A percentile compares a stretch with the other conserved stretches of the same genome.
phyloP scores from a whole-genome alignment of 805 yeast species.

The Yamadazyma takamatsuzukensis region DNA sequence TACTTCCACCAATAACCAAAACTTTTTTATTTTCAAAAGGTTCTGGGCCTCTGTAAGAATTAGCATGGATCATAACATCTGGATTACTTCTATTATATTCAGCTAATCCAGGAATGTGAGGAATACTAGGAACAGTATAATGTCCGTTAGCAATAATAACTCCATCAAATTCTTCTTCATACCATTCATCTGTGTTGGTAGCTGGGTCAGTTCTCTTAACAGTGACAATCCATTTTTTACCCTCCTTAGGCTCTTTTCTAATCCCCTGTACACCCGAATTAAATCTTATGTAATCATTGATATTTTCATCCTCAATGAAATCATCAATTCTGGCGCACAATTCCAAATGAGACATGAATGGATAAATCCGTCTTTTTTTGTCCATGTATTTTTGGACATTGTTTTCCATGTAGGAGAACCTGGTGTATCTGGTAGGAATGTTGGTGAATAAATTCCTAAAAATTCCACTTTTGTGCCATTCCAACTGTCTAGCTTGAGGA shows the following conservation, averaged over 20 bases:
- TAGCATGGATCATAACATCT: slow-evolving; percentile 52
- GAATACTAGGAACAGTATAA: slow-evolving; percentile 58
- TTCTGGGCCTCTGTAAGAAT: slow-evolving; percentile 47
- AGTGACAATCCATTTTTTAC: slow-evolving; percentile 38
- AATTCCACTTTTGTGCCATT: slow-evolving; percentile 39
- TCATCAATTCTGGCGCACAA: slow-evolving; percentile 21
- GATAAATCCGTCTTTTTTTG: slow-evolving; percentile 24
- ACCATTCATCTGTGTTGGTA: slow-evolving; percentile 32
- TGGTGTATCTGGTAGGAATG: slow-evolving; percentile 34
- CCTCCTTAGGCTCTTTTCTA: slow-evolving; percentile 20
- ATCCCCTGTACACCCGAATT: slow-evolving; percentile 39
- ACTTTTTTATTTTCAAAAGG: slow-evolving; percentile 41
- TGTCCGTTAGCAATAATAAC: slow-evolving; percentile 65
- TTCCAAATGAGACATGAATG: slow-evolving; percentile 37
- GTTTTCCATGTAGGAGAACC: slow-evolving; percentile 32
- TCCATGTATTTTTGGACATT: slow-evolving; percentile 19
- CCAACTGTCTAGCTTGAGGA: slow-evolving; percentile 15
- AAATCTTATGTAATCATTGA: slow-evolving; percentile 31
- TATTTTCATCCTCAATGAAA: slow-evolving; percentile 23
- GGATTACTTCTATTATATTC: slow-evolving; percentile 46
- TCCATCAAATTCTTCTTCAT: slow-evolving; percentile 52
- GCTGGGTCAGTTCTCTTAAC: slow-evolving; percentile 13
- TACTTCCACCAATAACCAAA: slow-evolving; percentile 40
- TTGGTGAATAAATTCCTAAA: slow-evolving; percentile 39
- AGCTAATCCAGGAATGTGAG: slow-evolving; percentile 50